These are phyloP conservation scores for Pseudoneurospora amorphoporcata DNA, from an alignment of 495 filamentous ascomycete species.

Conservation along the genomic window DNA sequence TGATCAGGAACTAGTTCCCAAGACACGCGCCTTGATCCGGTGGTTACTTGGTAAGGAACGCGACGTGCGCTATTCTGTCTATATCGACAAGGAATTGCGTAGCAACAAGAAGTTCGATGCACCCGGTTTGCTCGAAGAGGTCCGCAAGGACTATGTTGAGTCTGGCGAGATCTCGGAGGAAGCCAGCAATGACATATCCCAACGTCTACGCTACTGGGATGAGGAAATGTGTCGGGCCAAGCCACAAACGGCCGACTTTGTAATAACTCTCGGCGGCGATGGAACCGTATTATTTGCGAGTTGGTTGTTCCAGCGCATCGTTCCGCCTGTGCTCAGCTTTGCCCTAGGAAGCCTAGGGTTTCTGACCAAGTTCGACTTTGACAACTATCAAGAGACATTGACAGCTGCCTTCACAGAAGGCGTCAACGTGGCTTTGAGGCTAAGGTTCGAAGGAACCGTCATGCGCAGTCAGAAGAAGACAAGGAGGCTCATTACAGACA, in stretches of 20 bases:
- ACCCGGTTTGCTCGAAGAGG: conserved; percentile 43
- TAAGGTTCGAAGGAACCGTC: conserved; percentile 89
- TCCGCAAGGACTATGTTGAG: conserved; percentile 20
- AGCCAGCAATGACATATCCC: conserved; percentile 43
- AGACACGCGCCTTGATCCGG: conserved; percentile 64
- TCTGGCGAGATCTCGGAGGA: conserved; percentile 13
- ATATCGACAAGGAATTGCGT: conserved; percentile 65
- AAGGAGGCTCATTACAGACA: conserved; percentile 1
- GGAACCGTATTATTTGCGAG: conserved; percentile 91
- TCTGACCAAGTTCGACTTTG: conserved; percentile 91
- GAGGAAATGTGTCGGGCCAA: conserved; percentile 61
- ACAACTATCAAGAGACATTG: conserved; percentile 57
- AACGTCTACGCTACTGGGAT: conserved; percentile 71
- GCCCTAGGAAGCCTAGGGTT: conserved; percentile 87
- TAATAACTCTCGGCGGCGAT: conserved; percentile 90
- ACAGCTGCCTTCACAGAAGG: conserved; percentile 68
- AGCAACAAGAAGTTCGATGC: conserved; percentile 63
- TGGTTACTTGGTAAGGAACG: conserved; percentile 81
- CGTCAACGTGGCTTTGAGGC: conserved; percentile 74
- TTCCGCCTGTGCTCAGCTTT: conserved; percentile 88
- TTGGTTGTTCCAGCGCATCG: conserved; percentile 96
- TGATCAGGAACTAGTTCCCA: conserved; percentile 67
- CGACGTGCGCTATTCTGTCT: conserved; percentile 61
- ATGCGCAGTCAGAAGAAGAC: conserved; percentile 63
- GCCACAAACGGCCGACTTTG: conserved; percentile 88